A percentile compares a stretch with the other conserved stretches of the same genome.
Evolutionary conservation across 2,329 filamentous ascomycete genomes (phyloP).

Genomic region (Corinectria fuckeliana): DNA sequence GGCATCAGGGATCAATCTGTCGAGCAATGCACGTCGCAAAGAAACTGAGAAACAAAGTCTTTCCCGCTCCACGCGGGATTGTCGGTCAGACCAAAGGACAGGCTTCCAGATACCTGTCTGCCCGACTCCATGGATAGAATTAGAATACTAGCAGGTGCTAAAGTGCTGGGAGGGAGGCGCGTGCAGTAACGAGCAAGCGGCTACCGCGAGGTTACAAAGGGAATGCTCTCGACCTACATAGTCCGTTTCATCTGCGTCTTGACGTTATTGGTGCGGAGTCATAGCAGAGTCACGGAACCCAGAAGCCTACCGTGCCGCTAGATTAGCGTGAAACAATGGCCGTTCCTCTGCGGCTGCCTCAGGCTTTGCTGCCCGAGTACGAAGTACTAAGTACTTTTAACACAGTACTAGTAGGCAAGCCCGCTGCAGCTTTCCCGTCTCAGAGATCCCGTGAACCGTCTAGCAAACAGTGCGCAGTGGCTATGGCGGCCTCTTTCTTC

Average conservation of each 20-base stretch:
- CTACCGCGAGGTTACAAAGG: not conserved
- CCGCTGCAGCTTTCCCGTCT: no score
- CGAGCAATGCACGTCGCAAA: not conserved
- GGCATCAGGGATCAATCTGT: constrained; percentile 23
- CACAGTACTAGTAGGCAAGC: no score
- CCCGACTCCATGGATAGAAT: no score
- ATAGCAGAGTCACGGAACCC: constrained; percentile 5
- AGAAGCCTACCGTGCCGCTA: constrained; percentile 12
- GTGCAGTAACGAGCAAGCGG: not conserved
- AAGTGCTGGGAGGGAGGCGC: not conserved
- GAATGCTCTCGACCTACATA: not conserved
- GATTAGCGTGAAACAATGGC: constrained; percentile 32
- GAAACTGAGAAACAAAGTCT: constrained; percentile 2
- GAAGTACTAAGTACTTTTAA: not conserved
- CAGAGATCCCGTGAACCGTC: no score
- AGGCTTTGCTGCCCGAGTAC: not conserved
- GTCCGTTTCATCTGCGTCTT: constrained; percentile 19
- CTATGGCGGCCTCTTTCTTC: no score
- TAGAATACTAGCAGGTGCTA: not conserved
- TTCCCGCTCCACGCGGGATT: not conserved
- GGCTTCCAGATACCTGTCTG: not conserved
- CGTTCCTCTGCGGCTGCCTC: not conserved
- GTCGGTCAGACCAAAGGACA: not conserved
- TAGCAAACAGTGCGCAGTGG: no score
- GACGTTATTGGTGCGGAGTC: constrained; percentile 5